Percentiles rank a stretch among this genome's conserved stretches.
These are phyloP conservation scores for Coemansia umbellata DNA, from an alignment of 192 early-diverging fungal genomes.

Conservation along the genomic window DNA sequence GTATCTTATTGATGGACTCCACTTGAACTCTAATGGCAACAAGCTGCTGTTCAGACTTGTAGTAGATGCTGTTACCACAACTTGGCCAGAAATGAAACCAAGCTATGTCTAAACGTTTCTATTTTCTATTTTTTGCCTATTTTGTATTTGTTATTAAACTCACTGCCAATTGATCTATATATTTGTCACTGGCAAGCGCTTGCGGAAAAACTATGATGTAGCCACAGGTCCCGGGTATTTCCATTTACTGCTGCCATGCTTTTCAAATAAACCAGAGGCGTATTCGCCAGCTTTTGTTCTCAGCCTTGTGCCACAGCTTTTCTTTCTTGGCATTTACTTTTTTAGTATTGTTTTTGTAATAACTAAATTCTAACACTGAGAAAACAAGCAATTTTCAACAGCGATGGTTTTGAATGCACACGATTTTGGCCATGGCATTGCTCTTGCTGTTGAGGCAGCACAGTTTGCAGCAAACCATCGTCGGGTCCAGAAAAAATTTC, in stretches of 20 bases:
- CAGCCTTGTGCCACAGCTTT: too few species aligned
- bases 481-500: slow-evolving; percentile 28
- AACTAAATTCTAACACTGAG: too few species aligned
- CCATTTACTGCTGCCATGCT: too few species aligned
- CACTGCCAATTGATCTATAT: too few species aligned
- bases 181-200: too few species aligned
- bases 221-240: too few species aligned
- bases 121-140: background rate
- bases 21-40: slow-evolving; percentile 55
- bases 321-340: background rate
- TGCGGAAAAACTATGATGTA: too few species aligned
- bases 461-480: slow-evolving; percentile 31
- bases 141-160: background rate
- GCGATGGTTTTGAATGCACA: slow-evolving; percentile 27
- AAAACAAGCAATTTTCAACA: too few species aligned
- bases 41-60: slow-evolving; percentile 30
- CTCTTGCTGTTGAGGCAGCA: slow-evolving; percentile 33
- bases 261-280: too few species aligned
- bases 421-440: slow-evolving; percentile 23
- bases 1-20: slow-evolving; percentile 57
- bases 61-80: background rate
- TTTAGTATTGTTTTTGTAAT: background rate
- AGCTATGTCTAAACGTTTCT: background rate
- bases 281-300: too few species aligned
- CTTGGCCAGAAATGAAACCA: slow-evolving; percentile 21